Percentiles rank a stretch among this genome's conserved stretches.
These are phyloP conservation scores for Fraxinus anomala DNA, from an alignment of 257 asterid species.

Conservation along the genomic window DNA sequence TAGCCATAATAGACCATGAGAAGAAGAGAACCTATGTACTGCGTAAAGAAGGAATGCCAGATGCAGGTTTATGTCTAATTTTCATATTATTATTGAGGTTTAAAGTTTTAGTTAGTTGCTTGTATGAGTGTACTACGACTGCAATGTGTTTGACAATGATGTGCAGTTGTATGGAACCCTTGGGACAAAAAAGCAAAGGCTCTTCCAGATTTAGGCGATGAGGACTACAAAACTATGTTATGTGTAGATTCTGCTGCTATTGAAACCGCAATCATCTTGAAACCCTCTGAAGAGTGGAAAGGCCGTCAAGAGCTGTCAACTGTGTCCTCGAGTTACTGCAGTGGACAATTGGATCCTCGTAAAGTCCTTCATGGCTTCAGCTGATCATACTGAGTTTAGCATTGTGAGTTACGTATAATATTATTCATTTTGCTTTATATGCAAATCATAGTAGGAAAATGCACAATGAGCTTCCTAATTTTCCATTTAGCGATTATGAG, in stretches of 20 bases:
- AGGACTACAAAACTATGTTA: conserved; percentile 65
- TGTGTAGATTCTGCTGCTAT: conserved; percentile 74
- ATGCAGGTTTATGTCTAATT: conserved; percentile 58
- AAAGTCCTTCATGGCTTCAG: conserved; percentile 64
- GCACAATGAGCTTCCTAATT: conserved; percentile 32
- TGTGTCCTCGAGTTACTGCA: conserved; percentile 87
- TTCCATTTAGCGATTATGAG: conserved; percentile 30
- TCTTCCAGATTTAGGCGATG: conserved; percentile 70
- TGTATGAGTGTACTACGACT: conserved; percentile 8
- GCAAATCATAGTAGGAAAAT: background rate
- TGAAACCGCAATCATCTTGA: conserved; percentile 59
- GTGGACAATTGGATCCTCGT: conserved; percentile 81
- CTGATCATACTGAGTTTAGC: conserved; percentile 37
- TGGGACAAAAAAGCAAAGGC: conserved; percentile 90
- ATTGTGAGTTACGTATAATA: conserved; percentile 37
- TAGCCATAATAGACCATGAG: conserved; percentile 85
- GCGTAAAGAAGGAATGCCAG: conserved; percentile 82
- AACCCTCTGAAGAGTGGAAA: conserved; percentile 77
- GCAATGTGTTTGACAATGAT: conserved; percentile 12
- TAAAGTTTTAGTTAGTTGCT: conserved; percentile 12
- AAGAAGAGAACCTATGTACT: conserved; percentile 78
- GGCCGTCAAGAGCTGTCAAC: conserved; percentile 76
- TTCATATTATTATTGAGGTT: conserved; percentile 7
- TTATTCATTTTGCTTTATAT: conserved; percentile 22
- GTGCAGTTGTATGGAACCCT: conserved; percentile 84